Percentiles rank a stretch among this genome's conserved stretches.
These are phyloP conservation scores for Rhazya stricta DNA, from an alignment of 257 asterid species.

Conservation along the genomic window DNA sequence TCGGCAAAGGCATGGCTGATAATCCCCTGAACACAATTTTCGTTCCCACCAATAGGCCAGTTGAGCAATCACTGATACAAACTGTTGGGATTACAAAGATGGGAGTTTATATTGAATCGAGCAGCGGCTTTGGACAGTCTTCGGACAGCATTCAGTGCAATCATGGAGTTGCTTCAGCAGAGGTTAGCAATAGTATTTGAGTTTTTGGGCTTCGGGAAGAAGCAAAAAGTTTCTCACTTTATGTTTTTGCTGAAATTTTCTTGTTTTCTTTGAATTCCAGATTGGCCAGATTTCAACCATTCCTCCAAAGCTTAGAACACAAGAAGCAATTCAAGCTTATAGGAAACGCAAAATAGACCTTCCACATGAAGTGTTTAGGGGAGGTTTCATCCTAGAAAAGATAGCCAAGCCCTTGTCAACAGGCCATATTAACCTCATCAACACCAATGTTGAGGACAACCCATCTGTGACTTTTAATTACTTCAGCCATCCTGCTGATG, in stretches of 20 bases:
- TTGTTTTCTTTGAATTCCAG: constrained; percentile 22
- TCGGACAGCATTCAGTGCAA: constrained; percentile 60
- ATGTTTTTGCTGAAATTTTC: background rate
- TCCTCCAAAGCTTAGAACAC: constrained; percentile 60
- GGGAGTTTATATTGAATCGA: constrained; percentile 93
- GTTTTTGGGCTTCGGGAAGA: too few species aligned
- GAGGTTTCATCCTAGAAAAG: constrained; percentile 69
- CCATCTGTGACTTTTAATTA: constrained; percentile 91
- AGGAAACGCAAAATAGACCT: constrained; percentile 36
- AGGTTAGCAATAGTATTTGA: constrained; percentile 61
- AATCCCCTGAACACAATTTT: constrained; percentile 85
- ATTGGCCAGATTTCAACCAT: constrained; percentile 80
- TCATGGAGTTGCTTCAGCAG: constrained; percentile 87
- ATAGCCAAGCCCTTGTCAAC: constrained; percentile 48
- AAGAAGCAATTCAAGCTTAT: constrained; percentile 45
- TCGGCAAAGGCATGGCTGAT: constrained; percentile 78
- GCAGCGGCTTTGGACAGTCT: constrained; percentile 90
- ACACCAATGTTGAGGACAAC: constrained; percentile 66
- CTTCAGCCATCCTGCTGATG: constrained; percentile 75
- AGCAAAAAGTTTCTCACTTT: too few species aligned
- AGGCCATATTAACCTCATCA: constrained; percentile 48
- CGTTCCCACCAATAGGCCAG: constrained; percentile 59
- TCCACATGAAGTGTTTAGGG: constrained; percentile 52
- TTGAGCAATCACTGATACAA: constrained; percentile 69
- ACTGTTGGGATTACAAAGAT: constrained; percentile 82